Base-by-base conservation (phyloP, 768 basidiomycete genomes). In the Pisolithus marmoratus region DNA sequence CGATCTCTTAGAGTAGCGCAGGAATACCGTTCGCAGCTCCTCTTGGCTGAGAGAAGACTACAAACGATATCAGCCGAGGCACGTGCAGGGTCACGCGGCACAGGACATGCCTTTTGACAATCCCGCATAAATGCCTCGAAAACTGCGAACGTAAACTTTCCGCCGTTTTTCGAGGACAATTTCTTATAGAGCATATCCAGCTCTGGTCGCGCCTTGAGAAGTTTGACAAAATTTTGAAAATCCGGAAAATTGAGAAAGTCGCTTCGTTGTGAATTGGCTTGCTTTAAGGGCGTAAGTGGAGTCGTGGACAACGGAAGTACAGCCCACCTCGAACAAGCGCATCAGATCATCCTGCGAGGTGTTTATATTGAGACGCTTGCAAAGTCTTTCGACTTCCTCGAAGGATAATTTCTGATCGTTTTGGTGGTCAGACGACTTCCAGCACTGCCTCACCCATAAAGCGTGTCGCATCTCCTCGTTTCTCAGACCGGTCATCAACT, bases 151-250 rank as follows among this genome's bases (percentile, higher is more conserved):
- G 68, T 46, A 79, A 67, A 8, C 44, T 59, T 40, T 48, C 75
- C 74, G 2, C 68, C 53, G 8, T 62, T 56, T 29, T 57, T 50
- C 0, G 53, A 66, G 36, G 63, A 63, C 23, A 82, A 55, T 26
- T 65, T 69, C 54, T 70, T 70, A 65, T 85, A 87, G 8, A 96
- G 67, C 0, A 72, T 60, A 49, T 88, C 83, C 1, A 98, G 65
- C 45, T 98, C 95, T 0, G 88, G 84, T 15, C 95, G 82, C 19
- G 78, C 74, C 64, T 93, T 94, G 51, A 96, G 77, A 29, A 83
- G 66, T 61, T 85, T 88, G 56, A 94, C 87, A 54, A 98, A 92
- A 11, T 70, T 74, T 57, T 87, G 85, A 65, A 95, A 97, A 51
- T 84, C 85, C 1, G 73, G 55, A 60, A 92, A 93, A 63, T 91